A percentile compares a stretch with the other conserved stretches of the same genome.
These are phyloP conservation scores for Suillus bovinus DNA, from an alignment of 768 basidiomycete species.

Conservation along the genomic window DNA sequence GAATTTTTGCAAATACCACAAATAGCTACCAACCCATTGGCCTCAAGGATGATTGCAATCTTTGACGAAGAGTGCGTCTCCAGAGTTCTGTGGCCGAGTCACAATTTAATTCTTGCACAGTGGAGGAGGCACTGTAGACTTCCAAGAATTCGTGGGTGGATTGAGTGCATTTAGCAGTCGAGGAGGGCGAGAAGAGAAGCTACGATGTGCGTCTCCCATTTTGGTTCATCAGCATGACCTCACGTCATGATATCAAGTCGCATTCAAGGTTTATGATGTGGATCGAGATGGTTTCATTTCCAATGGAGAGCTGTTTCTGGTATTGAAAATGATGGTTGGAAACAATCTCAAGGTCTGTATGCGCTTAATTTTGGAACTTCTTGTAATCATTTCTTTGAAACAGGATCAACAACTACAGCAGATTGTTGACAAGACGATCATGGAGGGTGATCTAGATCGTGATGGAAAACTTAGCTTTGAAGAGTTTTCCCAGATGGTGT, in stretches of 20 bases:
- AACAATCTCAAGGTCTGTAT: conserved; percentile 87
- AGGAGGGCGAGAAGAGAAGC: conserved; percentile 95
- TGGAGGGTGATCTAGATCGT: conserved; percentile 98
- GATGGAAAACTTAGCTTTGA: conserved; percentile 98
- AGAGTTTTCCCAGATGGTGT: conserved; percentile 95
- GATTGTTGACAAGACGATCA: conserved; percentile 99
- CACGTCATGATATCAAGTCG: conserved; percentile 56
- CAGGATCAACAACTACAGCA: conserved; percentile 99
- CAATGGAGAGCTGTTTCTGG: conserved; percentile 97
- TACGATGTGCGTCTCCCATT: conserved; percentile 68
- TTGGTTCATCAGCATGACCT: conserved; percentile 11
- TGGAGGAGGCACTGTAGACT: conserved; percentile 97
- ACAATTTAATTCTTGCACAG: conserved; percentile 40
- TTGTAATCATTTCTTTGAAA: background rate
- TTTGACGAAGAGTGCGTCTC: conserved; percentile 95
- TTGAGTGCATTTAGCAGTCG: conserved; percentile 97
- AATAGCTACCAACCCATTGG: conserved; percentile 96
- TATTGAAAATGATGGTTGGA: conserved; percentile 99
- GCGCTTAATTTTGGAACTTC: background rate
- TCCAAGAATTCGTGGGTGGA: conserved; percentile 98
- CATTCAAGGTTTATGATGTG: conserved; percentile 99
- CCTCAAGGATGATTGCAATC: conserved; percentile 98
- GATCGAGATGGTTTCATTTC: conserved; percentile 98
- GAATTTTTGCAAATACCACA: conserved; percentile 99
- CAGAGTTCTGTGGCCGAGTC: conserved; percentile 9